Base-by-base conservation (phyloP, 2,329 filamentous ascomycete genomes). In the Fusarium pseudoanthophilum region DNA sequence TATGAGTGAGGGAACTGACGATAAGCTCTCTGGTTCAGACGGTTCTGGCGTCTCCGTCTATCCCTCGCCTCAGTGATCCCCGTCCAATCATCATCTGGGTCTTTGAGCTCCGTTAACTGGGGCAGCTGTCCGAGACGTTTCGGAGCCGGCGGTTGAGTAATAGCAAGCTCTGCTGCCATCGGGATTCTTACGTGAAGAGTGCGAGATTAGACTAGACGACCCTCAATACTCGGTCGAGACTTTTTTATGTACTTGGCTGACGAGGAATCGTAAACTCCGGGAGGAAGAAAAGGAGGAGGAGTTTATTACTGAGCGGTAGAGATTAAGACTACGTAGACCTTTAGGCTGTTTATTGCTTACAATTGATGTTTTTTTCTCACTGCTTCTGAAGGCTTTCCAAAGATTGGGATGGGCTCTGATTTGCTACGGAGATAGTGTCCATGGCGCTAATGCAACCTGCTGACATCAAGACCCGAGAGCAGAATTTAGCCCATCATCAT, bases 361-460 rank as follows among this genome's bases (percentile, higher is more conserved):
- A 43, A 53, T 52, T 60, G 26, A 32, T 21, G 26, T 28, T 48
- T 32, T 34, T 37, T 39, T 39, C 48, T 51, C 21, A 51, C 48
- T 51, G 48, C 21, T 51, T 32, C 48, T 34, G 48, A 24, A 51
- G 2, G 4, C 1, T 34, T 34, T 34, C 11, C 28, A 6, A 34
- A 14, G 32, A 14, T 34, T 34, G 32, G 5, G 32, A 16, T 36
- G 32, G 13, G 16, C 51, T 55, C 57, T 65, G 62, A 63, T 46
- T 65, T 32, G 62, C 51, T 36, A 8, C n/a, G 20, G 40, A 26
- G 30, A 30, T 40, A 28, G 26, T 30, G 8, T 16, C 20, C 2
- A 14, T 13, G 37, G 52, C 73, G 67, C 74, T 77, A 78, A 77
- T 78, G 75, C 75, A 73, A 70, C 58, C 52, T 71, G 75, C 66